phyloP scores from a whole-genome alignment of 768 basidiomycete species.

The Sistotremastrum suecicum region DNA sequence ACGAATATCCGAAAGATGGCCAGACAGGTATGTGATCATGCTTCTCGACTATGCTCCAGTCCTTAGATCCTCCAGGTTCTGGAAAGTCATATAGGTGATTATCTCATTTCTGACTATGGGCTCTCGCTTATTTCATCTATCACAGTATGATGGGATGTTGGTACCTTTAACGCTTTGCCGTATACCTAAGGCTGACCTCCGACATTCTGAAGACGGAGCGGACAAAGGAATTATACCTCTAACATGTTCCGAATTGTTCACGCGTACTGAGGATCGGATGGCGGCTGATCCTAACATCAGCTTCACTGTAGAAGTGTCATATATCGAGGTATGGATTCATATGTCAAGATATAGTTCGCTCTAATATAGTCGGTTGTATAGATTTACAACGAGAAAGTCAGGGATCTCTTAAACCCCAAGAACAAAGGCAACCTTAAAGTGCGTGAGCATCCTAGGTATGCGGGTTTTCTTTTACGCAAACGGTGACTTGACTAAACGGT shows the following conservation, averaged over 20 bases:
- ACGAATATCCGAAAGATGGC: slow-evolving; percentile 33
- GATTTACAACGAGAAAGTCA: slow-evolving; percentile 98
- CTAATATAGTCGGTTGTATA: slow-evolving; percentile 13
- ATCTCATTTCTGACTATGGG: background rate
- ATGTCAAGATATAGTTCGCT: background rate
- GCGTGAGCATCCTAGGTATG: slow-evolving; percentile 81
- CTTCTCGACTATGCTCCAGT: background rate
- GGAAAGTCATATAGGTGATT: slow-evolving; percentile 85
- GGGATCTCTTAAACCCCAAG: slow-evolving; percentile 93
- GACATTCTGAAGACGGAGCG: slow-evolving; percentile 52
- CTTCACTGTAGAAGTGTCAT: slow-evolving; percentile 95
- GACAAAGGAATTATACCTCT: slow-evolving; percentile 98
- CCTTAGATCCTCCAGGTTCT: slow-evolving; percentile 39
- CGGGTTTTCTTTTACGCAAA: background rate
- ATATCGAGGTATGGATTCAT: slow-evolving; percentile 62
- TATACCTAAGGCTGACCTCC: background rate
- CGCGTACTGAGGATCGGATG: slow-evolving; percentile 57
- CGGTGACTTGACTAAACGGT: background rate
- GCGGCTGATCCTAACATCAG: slow-evolving; percentile 50
- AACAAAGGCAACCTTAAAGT: slow-evolving; percentile 94
- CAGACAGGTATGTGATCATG: slow-evolving; percentile 57
- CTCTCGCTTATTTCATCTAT: background rate
- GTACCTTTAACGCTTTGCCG: slow-evolving; percentile 19
- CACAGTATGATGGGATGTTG: slow-evolving; percentile 89
- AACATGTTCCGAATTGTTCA: slow-evolving; percentile 86